Percentiles rank a stretch among this genome's conserved stretches.
Conservation (phyloP, 2,329 filamentous ascomycete genomes). For the Ceratocystis destructans region DNA sequence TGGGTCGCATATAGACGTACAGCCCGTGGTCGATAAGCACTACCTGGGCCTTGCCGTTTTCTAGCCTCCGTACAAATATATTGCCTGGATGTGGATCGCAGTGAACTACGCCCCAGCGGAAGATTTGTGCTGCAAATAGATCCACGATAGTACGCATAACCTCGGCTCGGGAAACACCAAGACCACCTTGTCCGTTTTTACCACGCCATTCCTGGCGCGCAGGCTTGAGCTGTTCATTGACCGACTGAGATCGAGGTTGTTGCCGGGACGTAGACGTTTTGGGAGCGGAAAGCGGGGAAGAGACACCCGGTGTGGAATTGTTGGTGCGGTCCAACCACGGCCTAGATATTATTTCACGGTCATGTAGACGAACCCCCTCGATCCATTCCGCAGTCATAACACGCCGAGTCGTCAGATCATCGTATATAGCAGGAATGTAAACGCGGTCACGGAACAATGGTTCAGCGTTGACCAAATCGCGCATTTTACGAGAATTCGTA, state of each 20-base stretch:
- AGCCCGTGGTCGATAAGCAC: constrained; percentile 95
- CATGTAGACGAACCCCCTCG: constrained; percentile 84
- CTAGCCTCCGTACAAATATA: constrained; percentile 81
- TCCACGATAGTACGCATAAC: constrained; percentile 97
- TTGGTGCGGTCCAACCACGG: constrained; percentile 68
- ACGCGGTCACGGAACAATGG: constrained; percentile 64
- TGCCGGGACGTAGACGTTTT: constrained; percentile 34
- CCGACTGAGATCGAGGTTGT: constrained; percentile 38
- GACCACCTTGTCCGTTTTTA: constrained; percentile 55
- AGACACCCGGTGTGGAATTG: constrained; percentile 64
- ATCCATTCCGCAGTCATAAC: constrained; percentile 97
- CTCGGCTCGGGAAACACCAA: constrained; percentile 68
- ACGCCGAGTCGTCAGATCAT: constrained; percentile 66
- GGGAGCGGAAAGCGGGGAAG: constrained; percentile 43
- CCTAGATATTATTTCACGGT: constrained; percentile 65
- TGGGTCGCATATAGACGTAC: constrained; percentile 77
- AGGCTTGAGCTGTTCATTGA: constrained; percentile 57
- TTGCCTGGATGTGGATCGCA: constrained; percentile 97
- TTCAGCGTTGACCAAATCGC: constrained; percentile 59
- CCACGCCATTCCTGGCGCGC: constrained; percentile 69
- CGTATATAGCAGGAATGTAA: constrained; percentile 75
- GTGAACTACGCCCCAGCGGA: constrained; percentile 89
- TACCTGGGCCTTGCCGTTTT: constrained; percentile 70
- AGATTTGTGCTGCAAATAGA: constrained; percentile 94
- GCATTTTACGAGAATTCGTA: constrained; percentile 75